Evolutionary conservation across 2,329 filamentous ascomycete species (phyloP).

Genomic region (Fonsecaea multimorphosa): DNA sequence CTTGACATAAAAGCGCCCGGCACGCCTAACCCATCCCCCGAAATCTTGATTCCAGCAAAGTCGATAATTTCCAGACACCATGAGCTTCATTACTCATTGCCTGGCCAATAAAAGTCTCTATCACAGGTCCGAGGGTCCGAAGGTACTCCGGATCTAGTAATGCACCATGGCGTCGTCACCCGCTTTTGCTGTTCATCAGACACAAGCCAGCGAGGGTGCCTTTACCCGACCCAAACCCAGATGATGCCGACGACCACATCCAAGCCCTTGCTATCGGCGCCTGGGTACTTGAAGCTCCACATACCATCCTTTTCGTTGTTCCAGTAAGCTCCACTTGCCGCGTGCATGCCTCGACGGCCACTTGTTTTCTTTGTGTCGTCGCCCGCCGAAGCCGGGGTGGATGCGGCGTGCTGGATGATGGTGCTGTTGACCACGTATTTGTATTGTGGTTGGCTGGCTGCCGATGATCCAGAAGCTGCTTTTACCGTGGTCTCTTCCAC

Average conservation of each 20-base stretch:
- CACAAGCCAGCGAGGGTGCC: not conserved
- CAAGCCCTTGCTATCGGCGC: conserved; percentile 53
- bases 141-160: conserved; percentile 1
- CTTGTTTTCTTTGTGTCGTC: conserved; percentile 63
- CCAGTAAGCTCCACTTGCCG: conserved; percentile 58
- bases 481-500: conserved; percentile 50
- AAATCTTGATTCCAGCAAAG: not conserved
- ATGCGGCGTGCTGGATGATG: conserved; percentile 82
- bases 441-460: conserved; percentile 63
- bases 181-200: conserved; percentile 4
- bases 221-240: conserved; percentile 49
- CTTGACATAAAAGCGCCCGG: conserved; percentile 1
- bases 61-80: conserved; percentile 1
- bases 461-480: conserved; percentile 45
- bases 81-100: not conserved
- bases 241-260: conserved; percentile 58
- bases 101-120: not conserved
- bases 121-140: not conserved
- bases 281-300: conserved; percentile 60
- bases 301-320: conserved; percentile 59
- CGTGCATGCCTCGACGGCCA: conserved; percentile 75
- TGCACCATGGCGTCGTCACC: conserved; percentile 16
- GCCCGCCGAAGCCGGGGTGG: conserved; percentile 60
- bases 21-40: not conserved
- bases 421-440: conserved; percentile 98